Conservation (phyloP, 2,329 filamentous ascomycete species). For the Chrysosporium queenslandicum region DNA sequence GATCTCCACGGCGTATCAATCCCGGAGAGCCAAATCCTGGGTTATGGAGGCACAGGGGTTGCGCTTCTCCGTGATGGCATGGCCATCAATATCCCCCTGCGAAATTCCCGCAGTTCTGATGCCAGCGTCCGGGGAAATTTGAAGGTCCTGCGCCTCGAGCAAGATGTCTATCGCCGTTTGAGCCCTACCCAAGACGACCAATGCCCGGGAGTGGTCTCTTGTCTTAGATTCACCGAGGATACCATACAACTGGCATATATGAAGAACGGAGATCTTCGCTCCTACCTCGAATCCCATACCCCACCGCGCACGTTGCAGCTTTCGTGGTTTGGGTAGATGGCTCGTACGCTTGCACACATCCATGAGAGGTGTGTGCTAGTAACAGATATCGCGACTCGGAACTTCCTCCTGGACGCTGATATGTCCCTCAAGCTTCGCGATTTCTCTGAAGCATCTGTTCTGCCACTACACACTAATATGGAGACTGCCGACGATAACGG, state of each 20-base stretch:
- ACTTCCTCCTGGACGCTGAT: constrained; percentile 22
- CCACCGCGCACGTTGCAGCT: constrained; percentile 19
- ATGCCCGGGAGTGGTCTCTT: constrained; percentile 11
- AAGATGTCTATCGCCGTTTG: constrained; percentile 9
- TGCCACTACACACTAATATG: constrained; percentile 20
- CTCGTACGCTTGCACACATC: constrained; percentile 1
- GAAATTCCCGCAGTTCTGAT: background rate
- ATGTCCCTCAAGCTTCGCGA: background rate
- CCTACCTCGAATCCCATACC: constrained; percentile 16
- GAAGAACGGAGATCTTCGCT: constrained; percentile 23
- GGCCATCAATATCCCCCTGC: constrained; percentile 10
- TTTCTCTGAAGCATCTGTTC: constrained; percentile 2
- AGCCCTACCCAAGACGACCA: background rate
- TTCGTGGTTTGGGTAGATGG: background rate
- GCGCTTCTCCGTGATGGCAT: constrained; percentile 4
- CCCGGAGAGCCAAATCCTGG: constrained; percentile 8
- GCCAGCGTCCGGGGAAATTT: constrained; percentile 3
- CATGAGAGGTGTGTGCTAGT: constrained; percentile 3
- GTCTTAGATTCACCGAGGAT: background rate
- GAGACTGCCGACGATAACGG: constrained; percentile 22
- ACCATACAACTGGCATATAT: constrained; percentile 18
- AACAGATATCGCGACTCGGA: constrained; percentile 15
- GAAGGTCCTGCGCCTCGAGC: constrained; percentile 4
- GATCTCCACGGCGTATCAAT: background rate
- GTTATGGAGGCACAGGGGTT: constrained; percentile 11